Conservation (phyloP, 257 asterid genomes). For the Lycium barbarum region DNA sequence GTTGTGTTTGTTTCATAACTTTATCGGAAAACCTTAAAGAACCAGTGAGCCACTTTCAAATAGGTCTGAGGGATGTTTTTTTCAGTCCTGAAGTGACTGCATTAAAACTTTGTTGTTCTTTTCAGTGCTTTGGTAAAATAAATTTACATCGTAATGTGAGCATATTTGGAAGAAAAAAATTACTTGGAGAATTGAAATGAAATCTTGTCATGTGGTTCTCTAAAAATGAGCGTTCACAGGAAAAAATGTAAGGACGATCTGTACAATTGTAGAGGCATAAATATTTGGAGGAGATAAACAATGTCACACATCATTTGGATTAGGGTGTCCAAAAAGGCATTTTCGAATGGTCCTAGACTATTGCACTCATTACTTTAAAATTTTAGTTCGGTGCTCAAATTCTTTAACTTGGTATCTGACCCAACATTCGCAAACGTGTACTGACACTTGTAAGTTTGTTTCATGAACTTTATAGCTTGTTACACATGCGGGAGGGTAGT, state of each 20-base stretch:
- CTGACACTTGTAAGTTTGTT: background rate
- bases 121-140: conserved; percentile 76
- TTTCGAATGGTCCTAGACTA: background rate
- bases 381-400: conserved; percentile 46
- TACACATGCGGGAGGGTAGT: background rate
- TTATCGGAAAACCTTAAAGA: background rate
- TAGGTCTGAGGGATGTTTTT: background rate
- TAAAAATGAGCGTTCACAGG: background rate
- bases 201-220: background rate
- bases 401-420: conserved; percentile 33
- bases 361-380: background rate
- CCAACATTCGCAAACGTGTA: background rate
- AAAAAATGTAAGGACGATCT: background rate
- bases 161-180: too few species aligned
- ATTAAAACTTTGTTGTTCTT: background rate
- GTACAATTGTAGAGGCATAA: background rate
- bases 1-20: background rate
- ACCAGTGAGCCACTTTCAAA: background rate
- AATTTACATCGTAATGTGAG: too few species aligned
- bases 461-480: background rate
- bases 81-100: background rate
- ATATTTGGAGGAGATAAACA: background rate
- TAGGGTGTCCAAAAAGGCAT: background rate
- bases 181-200: too few species aligned
- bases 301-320: background rate